phyloP scores from a whole-genome alignment of 495 filamentous ascomycete species.

The Penicillium maclennaniae region DNA sequence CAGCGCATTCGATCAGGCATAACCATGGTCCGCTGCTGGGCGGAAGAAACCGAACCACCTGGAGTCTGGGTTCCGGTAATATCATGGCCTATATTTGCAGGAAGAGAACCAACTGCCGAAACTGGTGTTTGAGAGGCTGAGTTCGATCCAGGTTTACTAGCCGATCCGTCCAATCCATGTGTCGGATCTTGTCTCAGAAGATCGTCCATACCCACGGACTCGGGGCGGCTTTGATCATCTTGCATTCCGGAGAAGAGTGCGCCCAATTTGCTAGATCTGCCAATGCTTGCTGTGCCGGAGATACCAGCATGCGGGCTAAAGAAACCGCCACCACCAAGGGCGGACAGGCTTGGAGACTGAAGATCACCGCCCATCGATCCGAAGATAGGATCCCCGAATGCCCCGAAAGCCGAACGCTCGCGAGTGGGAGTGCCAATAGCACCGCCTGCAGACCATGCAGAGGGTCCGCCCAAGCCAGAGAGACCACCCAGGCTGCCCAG shows the following conservation, averaged over 20 bases:
- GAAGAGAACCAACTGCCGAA: slow-evolving; percentile 41
- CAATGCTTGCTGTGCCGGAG: slow-evolving; percentile 49
- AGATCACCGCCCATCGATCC: slow-evolving; percentile 69
- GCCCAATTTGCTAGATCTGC: slow-evolving; percentile 76
- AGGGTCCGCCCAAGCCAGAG: slow-evolving; percentile 52
- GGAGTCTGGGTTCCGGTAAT: slow-evolving; percentile 27
- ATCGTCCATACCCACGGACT: slow-evolving; percentile 49
- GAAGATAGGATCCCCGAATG: slow-evolving; percentile 74
- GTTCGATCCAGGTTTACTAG: slow-evolving; percentile 31
- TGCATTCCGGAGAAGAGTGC: slow-evolving; percentile 91
- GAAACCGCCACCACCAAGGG: slow-evolving; percentile 52
- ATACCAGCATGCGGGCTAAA: slow-evolving; percentile 50
- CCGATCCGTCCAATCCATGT: slow-evolving; percentile 11
- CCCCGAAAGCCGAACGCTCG: slow-evolving; percentile 59
- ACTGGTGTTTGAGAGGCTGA: slow-evolving; percentile 41
- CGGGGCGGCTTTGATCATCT: slow-evolving; percentile 54
- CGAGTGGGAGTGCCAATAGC: slow-evolving; percentile 70
- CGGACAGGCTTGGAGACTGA: slow-evolving; percentile 68
- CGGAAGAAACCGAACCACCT: slow-evolving; percentile 56
- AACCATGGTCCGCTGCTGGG: slow-evolving; percentile 88
- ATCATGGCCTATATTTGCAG: slow-evolving; percentile 33
- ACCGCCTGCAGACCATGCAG: slow-evolving; percentile 62
- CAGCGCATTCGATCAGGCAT: slow-evolving; percentile 99
- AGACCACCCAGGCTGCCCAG: slow-evolving; percentile 60
- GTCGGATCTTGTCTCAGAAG: slow-evolving; percentile 24